phyloP scores from a whole-genome alignment of 2,329 filamentous ascomycete genomes.

The Arthrobotrys musiformis region DNA sequence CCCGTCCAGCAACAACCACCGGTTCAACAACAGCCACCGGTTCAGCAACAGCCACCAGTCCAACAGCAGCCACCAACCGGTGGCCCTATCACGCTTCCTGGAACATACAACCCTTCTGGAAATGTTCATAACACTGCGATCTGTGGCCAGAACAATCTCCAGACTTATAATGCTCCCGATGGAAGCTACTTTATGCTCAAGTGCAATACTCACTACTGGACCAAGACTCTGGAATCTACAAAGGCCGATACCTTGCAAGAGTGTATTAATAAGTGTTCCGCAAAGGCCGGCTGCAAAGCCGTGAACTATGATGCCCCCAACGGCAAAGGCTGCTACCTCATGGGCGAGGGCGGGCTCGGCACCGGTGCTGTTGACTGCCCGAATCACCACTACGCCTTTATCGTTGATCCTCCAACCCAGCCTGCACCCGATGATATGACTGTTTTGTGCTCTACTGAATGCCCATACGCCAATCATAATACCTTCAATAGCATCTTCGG shows the following conservation, averaged over 20 bases:
- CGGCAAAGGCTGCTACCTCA: constrained; percentile 20
- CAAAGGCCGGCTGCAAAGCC: constrained; percentile 30
- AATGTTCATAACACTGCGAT: constrained; percentile 37
- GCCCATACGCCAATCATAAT: constrained; percentile 38
- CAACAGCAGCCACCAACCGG: constrained; percentile 1
- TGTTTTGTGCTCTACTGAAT: constrained; percentile 40
- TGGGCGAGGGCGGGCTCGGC: constrained; percentile 21
- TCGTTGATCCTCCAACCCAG: constrained; percentile 39
- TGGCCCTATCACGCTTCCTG: constrained; percentile 12
- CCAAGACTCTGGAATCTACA: constrained; percentile 5
- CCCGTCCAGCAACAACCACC: constrained; percentile 24
- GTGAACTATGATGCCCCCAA: constrained; percentile 29
- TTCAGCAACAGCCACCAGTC: constrained; percentile 2
- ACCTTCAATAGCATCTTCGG: constrained; percentile 44
- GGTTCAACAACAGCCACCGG: not conserved
- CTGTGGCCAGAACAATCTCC: constrained; percentile 25
- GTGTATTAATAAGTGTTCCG: constrained; percentile 36
- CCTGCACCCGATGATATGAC: constrained; percentile 38
- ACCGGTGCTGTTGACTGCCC: not conserved
- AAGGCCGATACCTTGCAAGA: constrained; percentile 8
- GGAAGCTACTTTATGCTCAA: constrained; percentile 43
- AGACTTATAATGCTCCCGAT: constrained; percentile 39
- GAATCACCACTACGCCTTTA: constrained; percentile 35
- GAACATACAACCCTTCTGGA: constrained; percentile 15
- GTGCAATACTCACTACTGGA: constrained; percentile 24